phyloP scores from a whole-genome alignment of 2,329 filamentous ascomycete species.

The Colletotrichum siamense region DNA sequence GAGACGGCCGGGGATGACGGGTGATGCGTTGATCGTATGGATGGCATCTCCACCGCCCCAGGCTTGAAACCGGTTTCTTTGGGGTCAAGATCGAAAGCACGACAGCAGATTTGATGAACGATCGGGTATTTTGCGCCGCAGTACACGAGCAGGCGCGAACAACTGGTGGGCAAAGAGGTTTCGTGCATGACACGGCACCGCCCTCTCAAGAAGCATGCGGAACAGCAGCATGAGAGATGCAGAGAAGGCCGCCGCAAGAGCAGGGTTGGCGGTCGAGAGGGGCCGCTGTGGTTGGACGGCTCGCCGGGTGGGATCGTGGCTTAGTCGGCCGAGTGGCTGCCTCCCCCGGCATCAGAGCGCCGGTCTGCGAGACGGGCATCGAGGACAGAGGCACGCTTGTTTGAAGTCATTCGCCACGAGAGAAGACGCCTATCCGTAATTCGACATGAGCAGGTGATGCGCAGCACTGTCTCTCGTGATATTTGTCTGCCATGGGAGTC shows the following conservation, averaged over 20 bases:
- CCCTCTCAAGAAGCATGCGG: constrained; percentile 8
- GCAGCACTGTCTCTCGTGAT: neutral
- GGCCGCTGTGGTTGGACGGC: constrained; percentile 5
- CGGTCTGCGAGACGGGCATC: neutral
- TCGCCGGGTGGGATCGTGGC: constrained; percentile 8
- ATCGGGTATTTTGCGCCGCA: constrained; percentile 3
- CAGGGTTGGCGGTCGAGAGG: neutral
- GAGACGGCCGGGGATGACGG: neutral
- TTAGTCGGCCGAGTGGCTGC: constrained; percentile 16
- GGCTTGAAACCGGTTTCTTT: constrained; percentile 9
- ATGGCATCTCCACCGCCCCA: neutral
- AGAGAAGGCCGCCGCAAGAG: neutral
- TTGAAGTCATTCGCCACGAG: neutral
- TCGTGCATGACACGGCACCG: constrained; percentile 17
- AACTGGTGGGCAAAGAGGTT: constrained; percentile 5
- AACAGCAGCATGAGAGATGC: neutral
- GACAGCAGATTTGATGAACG: constrained; percentile 9
- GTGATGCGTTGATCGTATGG: constrained; percentile 6
- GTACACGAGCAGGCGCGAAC: neutral
- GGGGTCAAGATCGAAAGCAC: neutral
- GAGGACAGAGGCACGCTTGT: neutral
- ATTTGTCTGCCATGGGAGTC: neutral
- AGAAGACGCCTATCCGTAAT: neutral
- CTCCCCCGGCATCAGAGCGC: neutral
- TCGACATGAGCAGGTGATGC: neutral